phyloP scores from a whole-genome alignment of 495 filamentous ascomycete genomes.

The Usnea hakonensis region DNA sequence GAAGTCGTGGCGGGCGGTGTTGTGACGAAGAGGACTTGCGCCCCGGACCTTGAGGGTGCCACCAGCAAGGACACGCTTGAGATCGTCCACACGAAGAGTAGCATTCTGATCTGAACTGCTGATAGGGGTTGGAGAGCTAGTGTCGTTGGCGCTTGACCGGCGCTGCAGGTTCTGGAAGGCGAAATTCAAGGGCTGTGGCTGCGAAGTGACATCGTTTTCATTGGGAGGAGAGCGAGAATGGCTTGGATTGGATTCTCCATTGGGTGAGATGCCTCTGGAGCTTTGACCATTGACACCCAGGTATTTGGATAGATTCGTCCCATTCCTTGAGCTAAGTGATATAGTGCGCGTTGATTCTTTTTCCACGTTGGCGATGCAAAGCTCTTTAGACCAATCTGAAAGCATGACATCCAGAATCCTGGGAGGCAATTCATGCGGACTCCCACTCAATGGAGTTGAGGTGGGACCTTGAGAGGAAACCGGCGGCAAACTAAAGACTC shows the following conservation, averaged over 20 bases:
- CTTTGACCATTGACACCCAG: constrained; percentile 48
- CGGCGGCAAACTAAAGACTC: constrained; percentile 53
- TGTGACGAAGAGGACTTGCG: constrained; percentile 33
- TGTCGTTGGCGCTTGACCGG: constrained; percentile 37
- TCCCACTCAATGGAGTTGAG: background rate
- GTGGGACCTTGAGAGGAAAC: constrained; percentile 25
- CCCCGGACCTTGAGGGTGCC: constrained; percentile 31
- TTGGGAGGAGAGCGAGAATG: constrained; percentile 23
- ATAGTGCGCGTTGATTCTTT: constrained; percentile 56
- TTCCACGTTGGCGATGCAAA: constrained; percentile 57
- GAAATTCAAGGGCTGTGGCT: constrained; percentile 20
- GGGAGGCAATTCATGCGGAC: constrained; percentile 31
- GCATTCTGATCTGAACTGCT: constrained; percentile 54
- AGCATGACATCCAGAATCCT: constrained; percentile 65
- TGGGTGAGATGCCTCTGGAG: constrained; percentile 22
- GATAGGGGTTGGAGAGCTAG: constrained; percentile 42
- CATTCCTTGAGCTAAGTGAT: constrained; percentile 64
- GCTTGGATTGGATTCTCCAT: constrained; percentile 25
- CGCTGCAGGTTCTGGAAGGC: constrained; percentile 27
- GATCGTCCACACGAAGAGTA: constrained; percentile 77
- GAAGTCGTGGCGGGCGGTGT: constrained; percentile 13
- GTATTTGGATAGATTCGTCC: constrained; percentile 46
- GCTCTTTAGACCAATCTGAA: constrained; percentile 68
- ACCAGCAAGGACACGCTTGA: constrained; percentile 65
- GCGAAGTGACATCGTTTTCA: constrained; percentile 16